Conservation (phyloP, 1,284 basidiomycete genomes). For the Neolentinus lepideus region DNA sequence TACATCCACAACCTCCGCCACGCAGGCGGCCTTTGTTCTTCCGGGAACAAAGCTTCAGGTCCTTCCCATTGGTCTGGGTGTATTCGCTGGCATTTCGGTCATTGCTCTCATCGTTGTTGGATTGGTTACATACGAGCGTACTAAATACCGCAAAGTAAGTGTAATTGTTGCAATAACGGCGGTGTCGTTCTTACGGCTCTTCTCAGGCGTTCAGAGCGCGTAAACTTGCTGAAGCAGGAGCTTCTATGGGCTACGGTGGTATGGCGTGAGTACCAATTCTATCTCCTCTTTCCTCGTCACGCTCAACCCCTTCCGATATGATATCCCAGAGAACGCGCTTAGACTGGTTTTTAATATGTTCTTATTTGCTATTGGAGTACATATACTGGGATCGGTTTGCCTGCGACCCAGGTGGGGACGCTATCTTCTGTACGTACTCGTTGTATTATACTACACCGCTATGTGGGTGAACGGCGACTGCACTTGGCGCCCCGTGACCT, state of each 20-base stretch:
- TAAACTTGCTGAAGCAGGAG: conserved; percentile 61
- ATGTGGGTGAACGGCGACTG: not conserved
- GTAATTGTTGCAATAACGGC: not conserved
- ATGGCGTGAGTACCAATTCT: conserved; percentile 35
- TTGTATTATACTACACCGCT: not conserved
- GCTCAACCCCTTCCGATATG: too few species aligned
- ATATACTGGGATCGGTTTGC: not conserved
- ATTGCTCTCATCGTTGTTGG: conserved; percentile 74
- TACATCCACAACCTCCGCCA: conserved; percentile 11
- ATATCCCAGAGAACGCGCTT: conserved; percentile 2
- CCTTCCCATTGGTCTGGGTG: conserved; percentile 71
- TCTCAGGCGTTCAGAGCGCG: conserved; percentile 65
- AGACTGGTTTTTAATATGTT: not conserved
- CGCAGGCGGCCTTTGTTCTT: conserved; percentile 43
- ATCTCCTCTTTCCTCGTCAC: too few species aligned
- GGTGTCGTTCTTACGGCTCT: conserved; percentile 2
- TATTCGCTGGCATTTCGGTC: conserved; percentile 76
- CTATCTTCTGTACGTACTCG: not conserved
- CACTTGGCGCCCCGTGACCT: not conserved
- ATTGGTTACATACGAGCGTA: conserved; percentile 75
- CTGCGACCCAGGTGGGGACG: not conserved
- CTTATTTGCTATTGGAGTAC: not conserved
- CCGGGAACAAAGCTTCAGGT: conserved; percentile 70
- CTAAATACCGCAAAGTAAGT: conserved; percentile 72
- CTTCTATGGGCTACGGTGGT: conserved; percentile 54